Percentiles rank a stretch among this genome's conserved stretches.
phyloP scores from a whole-genome alignment of 1,284 basidiomycete genomes.

The Peniophora sp. region DNA sequence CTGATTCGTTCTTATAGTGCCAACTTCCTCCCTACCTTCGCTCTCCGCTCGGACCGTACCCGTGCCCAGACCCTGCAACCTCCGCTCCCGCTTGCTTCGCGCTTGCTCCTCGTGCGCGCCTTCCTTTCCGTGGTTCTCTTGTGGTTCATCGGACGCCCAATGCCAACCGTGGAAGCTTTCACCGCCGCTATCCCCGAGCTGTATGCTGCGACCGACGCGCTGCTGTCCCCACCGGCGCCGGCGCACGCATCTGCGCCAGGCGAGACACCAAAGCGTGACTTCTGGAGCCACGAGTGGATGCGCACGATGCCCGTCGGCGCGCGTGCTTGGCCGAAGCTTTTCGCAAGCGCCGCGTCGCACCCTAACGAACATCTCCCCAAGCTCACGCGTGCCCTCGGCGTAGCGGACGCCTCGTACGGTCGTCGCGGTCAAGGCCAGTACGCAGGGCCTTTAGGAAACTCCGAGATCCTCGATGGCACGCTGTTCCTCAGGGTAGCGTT shows the following conservation, averaged over 20 bases:
- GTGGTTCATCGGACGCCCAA: slow-evolving; percentile 31
- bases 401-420: slow-evolving; percentile 44
- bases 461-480: slow-evolving; percentile 24
- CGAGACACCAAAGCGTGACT: slow-evolving; percentile 12
- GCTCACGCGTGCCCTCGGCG: slow-evolving; percentile 47
- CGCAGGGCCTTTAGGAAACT: slow-evolving; percentile 24
- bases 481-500: slow-evolving; percentile 6
- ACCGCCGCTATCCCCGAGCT: slow-evolving; percentile 25
- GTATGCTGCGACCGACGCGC: slow-evolving; percentile 14
- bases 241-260: slow-evolving; percentile 18
- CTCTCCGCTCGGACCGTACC: slow-evolving; percentile 8
- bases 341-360: slow-evolving; percentile 40
- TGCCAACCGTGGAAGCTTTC: slow-evolving; percentile 17
- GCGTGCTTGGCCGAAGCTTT: slow-evolving; percentile 49
- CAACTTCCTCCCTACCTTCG: slow-evolving; percentile 31
- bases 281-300: slow-evolving; percentile 26
- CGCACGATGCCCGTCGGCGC: slow-evolving; percentile 23
- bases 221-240: slow-evolving; percentile 12
- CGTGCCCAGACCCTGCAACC: slow-evolving; percentile 10
- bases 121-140: slow-evolving; percentile 28
- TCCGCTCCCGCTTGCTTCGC: slow-evolving; percentile 17
- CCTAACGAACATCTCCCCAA: slow-evolving; percentile 62
- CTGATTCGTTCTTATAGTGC: slow-evolving; percentile 40
- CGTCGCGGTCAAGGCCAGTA: slow-evolving; percentile 26
- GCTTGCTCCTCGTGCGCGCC: slow-evolving; percentile 25